Conservation (phyloP, 768 basidiomycete species). For the Collybiopsis confluens region DNA sequence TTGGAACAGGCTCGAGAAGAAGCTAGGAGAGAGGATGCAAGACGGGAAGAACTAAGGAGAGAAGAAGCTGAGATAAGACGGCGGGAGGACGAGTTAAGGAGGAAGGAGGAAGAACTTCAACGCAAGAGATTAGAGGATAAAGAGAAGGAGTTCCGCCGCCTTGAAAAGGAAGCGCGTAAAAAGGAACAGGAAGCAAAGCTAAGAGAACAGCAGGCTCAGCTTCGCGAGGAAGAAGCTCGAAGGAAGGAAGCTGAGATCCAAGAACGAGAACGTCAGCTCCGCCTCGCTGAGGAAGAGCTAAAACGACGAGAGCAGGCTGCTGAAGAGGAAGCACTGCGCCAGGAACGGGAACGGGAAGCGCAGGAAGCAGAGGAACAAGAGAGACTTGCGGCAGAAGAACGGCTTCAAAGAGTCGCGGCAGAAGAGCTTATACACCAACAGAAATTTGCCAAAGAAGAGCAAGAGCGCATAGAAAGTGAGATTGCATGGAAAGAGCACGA, state of each 20-base stretch:
- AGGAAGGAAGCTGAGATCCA: constrained; percentile 23
- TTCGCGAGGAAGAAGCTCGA: constrained; percentile 20
- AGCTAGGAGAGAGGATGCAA: constrained; percentile 17
- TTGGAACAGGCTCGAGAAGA: constrained; percentile 26
- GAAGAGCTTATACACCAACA: constrained; percentile 22
- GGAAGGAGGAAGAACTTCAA: constrained; percentile 14
- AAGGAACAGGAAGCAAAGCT: constrained; percentile 21
- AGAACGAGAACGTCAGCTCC: constrained; percentile 26
- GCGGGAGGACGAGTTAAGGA: constrained; percentile 16
- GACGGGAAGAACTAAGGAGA: constrained; percentile 16
- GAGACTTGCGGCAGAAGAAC: constrained; percentile 8
- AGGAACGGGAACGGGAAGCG: constrained; percentile 5
- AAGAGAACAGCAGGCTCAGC: constrained; percentile 16
- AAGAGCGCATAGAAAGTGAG: constrained; percentile 28
- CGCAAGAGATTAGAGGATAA: constrained; percentile 9
- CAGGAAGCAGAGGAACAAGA: constrained; percentile 9
- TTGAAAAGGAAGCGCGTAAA: constrained; percentile 21
- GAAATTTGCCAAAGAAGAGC: constrained; percentile 30
- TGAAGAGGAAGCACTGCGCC: constrained; percentile 10
- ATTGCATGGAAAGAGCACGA: constrained; percentile 14
- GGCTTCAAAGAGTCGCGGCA: constrained; percentile 16
- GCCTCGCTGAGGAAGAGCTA: constrained; percentile 31
- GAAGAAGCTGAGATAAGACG: constrained; percentile 7
- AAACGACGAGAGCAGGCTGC: constrained; percentile 22
- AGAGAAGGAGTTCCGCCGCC: constrained; percentile 17